Base-by-base conservation (phyloP, 2,329 filamentous ascomycete genomes). In the Elsinoe batatas region DNA sequence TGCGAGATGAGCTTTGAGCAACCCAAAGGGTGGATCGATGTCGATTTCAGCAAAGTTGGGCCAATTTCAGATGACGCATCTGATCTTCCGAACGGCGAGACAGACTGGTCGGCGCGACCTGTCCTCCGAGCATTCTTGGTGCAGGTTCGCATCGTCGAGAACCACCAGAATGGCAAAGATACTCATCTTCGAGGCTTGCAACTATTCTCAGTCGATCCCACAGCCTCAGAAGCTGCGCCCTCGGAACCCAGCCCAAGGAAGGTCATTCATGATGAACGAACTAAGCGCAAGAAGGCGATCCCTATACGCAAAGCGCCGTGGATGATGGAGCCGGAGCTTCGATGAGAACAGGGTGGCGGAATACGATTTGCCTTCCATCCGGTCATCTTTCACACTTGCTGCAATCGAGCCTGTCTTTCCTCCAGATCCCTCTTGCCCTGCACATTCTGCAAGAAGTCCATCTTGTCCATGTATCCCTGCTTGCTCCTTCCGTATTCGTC, bases 161-260 rank as follows among this genome's bases (percentile, higher is more conserved):
- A 98, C 67, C 93, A 98, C 69, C 93, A 98, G 72, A 98, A 98
- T 69, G 93, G 93, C 61, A 98, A 98, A 69, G 93, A 98, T 68
- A 98, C 93, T n/a, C 93, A 98, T 75, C 79, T 98, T 20, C 80
- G 93, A 13, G 91, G 90, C 1, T 80, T 98, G 69, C 94, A 95
- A 73, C 85, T 97, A 8, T 98, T 84, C 65, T 78, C 81, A 3
- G 63, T 67, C 53, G 75, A 77, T 44, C 67, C 70, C 38, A 59
- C 59, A 20, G 62, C 63, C 33, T 51, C 58, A 15, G 20, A 47
- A 8, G 33, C 53, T 8, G 36, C 42, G 5, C 17, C 18, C 12
- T 54, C 42, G 13, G 47, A 53, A 18, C 30, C 26, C 12, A 56
- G 56, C 57, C 57, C 53, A 22, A 57, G 13, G 59, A 57, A 54